Conservation (phyloP, 1,284 basidiomycete species). For the Sparassis latifolia region DNA sequence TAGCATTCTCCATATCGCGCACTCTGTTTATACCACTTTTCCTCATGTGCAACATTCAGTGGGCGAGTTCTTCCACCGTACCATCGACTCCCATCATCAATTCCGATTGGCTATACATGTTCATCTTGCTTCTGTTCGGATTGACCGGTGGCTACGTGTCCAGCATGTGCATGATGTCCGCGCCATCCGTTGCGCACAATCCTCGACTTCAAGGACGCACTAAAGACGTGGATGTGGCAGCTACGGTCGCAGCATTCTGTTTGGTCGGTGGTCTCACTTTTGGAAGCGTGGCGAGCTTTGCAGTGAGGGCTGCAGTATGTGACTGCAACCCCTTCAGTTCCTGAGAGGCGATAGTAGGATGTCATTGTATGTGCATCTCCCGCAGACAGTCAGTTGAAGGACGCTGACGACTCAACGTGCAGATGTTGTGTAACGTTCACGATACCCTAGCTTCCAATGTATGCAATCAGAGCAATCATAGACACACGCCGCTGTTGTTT, state of each 20-base stretch:
- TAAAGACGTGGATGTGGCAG: constrained; percentile 80
- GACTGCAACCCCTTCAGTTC: constrained; percentile 69
- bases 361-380: too few relatives aligned
- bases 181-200: constrained; percentile 68
- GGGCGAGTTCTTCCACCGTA: constrained; percentile 26
- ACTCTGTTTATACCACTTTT: constrained; percentile 81
- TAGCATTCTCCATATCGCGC: constrained; percentile 59
- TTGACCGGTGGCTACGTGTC: constrained; percentile 72
- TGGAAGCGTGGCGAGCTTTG: constrained; percentile 77
- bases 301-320: constrained; percentile 61
- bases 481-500: too few relatives aligned
- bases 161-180: constrained; percentile 66
- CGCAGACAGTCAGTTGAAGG: too few relatives aligned
- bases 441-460: too few relatives aligned
- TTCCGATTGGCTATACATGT: constrained; percentile 72
- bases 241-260: constrained; percentile 74
- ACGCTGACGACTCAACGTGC: too few relatives aligned
- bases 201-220: constrained; percentile 51
- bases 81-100: constrained; percentile 46
- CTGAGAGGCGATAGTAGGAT: too few relatives aligned
- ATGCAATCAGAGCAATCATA: too few relatives aligned
- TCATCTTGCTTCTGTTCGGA: constrained; percentile 70
- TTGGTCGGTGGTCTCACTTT: constrained; percentile 69
- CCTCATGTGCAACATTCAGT: constrained; percentile 76
- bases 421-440: too few relatives aligned